These are phyloP conservation scores for Euclidium syriacum DNA, from an alignment of 345 rosid species.

Conservation along the genomic window DNA sequence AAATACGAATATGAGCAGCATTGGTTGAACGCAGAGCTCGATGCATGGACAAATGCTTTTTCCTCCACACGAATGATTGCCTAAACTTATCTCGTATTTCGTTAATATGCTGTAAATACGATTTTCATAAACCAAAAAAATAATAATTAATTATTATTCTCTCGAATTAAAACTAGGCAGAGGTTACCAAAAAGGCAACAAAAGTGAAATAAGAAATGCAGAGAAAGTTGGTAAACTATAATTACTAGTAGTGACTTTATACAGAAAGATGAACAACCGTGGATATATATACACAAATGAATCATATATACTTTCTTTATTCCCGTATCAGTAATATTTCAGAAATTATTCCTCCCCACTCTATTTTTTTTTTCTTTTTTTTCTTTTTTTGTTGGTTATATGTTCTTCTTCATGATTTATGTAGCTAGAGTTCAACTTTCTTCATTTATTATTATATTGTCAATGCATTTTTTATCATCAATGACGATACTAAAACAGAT, in stretches of 20 bases:
- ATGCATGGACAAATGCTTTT: slow-evolving; percentile 30
- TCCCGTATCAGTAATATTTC: background rate
- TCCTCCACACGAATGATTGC: slow-evolving; percentile 22
- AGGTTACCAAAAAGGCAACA: slow-evolving; percentile 14
- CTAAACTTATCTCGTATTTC: slow-evolving; percentile 8
- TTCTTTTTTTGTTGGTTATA: slow-evolving; percentile 2
- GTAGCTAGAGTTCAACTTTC: background rate
- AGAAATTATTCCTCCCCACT: background rate
- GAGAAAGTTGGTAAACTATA: slow-evolving; percentile 28
- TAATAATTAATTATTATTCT: background rate
- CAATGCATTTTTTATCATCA: too few relatives aligned
- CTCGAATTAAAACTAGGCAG: background rate
- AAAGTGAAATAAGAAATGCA: slow-evolving; percentile 1
- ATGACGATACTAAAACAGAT: too few relatives aligned
- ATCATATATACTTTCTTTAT: background rate
- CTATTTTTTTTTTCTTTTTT: slow-evolving; percentile 2
- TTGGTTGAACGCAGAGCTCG: slow-evolving; percentile 27
- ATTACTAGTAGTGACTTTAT: slow-evolving; percentile 28
- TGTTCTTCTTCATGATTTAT: background rate
- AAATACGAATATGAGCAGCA: background rate
- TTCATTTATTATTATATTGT: too few relatives aligned
- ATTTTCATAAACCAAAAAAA: background rate
- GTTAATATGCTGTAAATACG: background rate
- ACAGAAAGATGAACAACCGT: background rate
- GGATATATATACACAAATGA: background rate